Evolutionary conservation across 75 land plant genomes (phyloP).

Genomic region (Chamaecyparis obtusa): DNA sequence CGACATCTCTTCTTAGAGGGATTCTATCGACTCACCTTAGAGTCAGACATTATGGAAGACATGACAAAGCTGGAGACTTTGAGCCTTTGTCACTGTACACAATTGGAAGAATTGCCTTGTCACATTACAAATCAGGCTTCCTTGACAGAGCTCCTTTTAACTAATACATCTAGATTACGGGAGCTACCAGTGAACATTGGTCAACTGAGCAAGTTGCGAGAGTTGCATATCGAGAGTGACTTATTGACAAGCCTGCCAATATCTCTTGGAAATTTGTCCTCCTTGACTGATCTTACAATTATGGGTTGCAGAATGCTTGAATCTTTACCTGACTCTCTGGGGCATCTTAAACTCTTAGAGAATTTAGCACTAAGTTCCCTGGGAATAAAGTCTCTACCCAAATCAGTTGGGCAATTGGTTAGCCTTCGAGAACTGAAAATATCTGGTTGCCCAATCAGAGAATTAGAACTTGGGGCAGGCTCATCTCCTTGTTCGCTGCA

Average conservation of each 20-base stretch:
- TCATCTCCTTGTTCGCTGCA: no score
- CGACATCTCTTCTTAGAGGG: background rate
- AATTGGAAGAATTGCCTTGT: background rate
- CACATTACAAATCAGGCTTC: background rate
- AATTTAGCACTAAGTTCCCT: background rate
- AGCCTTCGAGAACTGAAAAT: background rate
- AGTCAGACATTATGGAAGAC: background rate
- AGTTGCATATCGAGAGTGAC: background rate
- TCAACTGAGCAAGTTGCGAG: background rate
- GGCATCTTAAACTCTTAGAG: background rate
- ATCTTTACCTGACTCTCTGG: background rate
- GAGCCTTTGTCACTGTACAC: background rate
- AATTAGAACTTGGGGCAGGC: no score
- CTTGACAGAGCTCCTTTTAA: background rate
- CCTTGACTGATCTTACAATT: no score
- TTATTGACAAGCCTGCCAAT: background rate
- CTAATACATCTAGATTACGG: background rate
- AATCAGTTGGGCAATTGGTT: background rate
- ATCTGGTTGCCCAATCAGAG: no score
- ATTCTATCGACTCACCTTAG: background rate
- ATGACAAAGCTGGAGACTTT: background rate
- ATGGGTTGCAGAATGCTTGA: background rate
- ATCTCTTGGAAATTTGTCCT: no score
- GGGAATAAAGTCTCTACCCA: background rate
- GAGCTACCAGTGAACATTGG: background rate